Percentiles rank a stretch among this genome's conserved stretches.
Conservation (phyloP, 2,329 filamentous ascomycete species). For the Phaeosphaeriaceae sp. region DNA sequence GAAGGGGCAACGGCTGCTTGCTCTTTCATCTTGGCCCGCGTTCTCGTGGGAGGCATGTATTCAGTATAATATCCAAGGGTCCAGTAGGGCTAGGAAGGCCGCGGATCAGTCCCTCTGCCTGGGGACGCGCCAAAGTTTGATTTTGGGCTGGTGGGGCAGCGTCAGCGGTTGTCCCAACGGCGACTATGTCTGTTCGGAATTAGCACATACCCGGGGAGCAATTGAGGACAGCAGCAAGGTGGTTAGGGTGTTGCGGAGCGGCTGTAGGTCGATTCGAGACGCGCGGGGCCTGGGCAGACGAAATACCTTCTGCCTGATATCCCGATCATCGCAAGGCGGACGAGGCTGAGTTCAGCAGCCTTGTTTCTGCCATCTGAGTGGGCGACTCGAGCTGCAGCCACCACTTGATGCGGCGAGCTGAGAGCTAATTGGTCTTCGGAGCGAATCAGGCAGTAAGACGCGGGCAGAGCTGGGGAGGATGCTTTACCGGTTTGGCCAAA, state of each 20-base stretch:
- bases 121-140: conserved; percentile 26
- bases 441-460: conserved; percentile 38
- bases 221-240: conserved; percentile 24
- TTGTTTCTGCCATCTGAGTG: conserved; percentile 48
- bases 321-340: conserved; percentile 43
- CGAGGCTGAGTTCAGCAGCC: conserved; percentile 49
- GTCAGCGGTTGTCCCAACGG: conserved; percentile 32
- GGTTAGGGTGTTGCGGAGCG: conserved; percentile 26
- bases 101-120: conserved; percentile 14
- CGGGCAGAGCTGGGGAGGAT: conserved; percentile 27
- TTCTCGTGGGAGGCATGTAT: conserved; percentile 45
- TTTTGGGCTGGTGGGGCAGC: conserved; percentile 37
- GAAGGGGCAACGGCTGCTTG: conserved; percentile 29
- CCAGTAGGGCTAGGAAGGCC: conserved; percentile 18
- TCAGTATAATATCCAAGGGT: conserved; percentile 12
- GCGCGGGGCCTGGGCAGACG: conserved; percentile 37
- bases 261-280: conserved; percentile 34
- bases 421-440: conserved; percentile 41
- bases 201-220: conserved; percentile 11
- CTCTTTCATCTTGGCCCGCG: conserved; percentile 45
- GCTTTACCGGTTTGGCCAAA: conserved; percentile 33
- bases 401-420: conserved; percentile 45
- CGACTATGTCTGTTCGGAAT: conserved; percentile 32
- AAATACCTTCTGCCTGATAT: conserved; percentile 47
- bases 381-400: conserved; percentile 44